Conservation (phyloP, 202 grass and related monocot species). For the Bolboschoenoplectus hybrid region DNA sequence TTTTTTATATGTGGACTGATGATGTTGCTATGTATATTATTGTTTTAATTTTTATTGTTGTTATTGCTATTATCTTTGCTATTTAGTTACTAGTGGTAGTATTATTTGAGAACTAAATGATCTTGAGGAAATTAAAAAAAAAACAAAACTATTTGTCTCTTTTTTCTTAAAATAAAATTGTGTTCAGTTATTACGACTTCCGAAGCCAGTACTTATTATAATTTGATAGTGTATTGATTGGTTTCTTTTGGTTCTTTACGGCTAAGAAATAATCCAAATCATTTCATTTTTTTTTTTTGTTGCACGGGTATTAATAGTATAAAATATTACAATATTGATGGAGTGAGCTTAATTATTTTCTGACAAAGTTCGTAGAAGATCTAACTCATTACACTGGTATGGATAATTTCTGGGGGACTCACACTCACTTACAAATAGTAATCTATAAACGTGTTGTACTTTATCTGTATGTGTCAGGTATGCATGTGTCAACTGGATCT, state of each 20-base stretch:
- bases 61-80: background rate
- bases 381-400: background rate
- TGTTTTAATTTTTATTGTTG: background rate
- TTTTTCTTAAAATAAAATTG: background rate
- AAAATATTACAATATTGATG: background rate
- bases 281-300: background rate
- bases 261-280: background rate
- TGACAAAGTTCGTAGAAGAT: background rate
- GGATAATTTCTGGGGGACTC: background rate
- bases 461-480: no score
- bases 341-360: background rate
- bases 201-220: background rate
- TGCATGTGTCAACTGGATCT: no score
- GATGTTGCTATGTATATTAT: background rate
- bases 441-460: no score
- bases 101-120: no score
- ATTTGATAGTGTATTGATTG: conserved; percentile 15
- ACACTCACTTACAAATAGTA: background rate
- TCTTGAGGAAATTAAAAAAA: no score
- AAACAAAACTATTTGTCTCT: no score
- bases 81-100: no score
- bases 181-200: background rate
- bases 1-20: background rate
- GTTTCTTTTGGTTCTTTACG: conserved; percentile 17
- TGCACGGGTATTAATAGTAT: background rate